Conservation (phyloP, 2,329 filamentous ascomycete genomes). For the Sclerotiophoma versabilis region DNA sequence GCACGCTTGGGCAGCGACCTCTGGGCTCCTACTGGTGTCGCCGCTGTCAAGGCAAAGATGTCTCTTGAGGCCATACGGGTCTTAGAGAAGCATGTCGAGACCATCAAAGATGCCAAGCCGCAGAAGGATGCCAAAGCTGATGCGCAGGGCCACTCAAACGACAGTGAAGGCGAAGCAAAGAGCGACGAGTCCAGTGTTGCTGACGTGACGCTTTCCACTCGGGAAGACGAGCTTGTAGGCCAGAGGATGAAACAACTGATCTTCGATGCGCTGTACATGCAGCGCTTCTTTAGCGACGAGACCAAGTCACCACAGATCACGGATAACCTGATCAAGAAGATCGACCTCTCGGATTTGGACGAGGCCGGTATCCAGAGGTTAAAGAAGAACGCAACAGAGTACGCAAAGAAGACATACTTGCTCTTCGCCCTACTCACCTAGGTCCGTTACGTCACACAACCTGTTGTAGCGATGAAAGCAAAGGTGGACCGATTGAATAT, state of each 20-base stretch:
- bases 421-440: conserved; percentile 75
- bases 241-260: conserved; percentile 49
- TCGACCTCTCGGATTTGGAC: conserved; percentile 57
- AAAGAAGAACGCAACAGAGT: conserved; percentile 71
- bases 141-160: conserved; percentile 4
- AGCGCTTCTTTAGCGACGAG: conserved; percentile 29
- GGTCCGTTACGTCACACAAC: neutral
- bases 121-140: neutral
- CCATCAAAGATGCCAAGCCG: conserved; percentile 7
- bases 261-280: conserved; percentile 56
- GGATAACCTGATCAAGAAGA: conserved; percentile 34
- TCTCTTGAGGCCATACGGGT: conserved; percentile 56
- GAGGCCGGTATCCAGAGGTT: conserved; percentile 61
- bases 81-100: conserved; percentile 45
- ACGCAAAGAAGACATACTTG: conserved; percentile 82
- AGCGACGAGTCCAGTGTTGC: conserved; percentile 19
- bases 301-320: conserved; percentile 34
- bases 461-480: neutral
- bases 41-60: conserved; percentile 67
- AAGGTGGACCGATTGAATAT: neutral
- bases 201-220: conserved; percentile 13
- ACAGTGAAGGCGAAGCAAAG: neutral
- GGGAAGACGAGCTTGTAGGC: conserved; percentile 22
- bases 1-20: conserved; percentile 74
- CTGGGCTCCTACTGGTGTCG: conserved; percentile 76